Base-by-base conservation (phyloP, 202 grass and related monocot genomes). In the Carex arenaria region DNA sequence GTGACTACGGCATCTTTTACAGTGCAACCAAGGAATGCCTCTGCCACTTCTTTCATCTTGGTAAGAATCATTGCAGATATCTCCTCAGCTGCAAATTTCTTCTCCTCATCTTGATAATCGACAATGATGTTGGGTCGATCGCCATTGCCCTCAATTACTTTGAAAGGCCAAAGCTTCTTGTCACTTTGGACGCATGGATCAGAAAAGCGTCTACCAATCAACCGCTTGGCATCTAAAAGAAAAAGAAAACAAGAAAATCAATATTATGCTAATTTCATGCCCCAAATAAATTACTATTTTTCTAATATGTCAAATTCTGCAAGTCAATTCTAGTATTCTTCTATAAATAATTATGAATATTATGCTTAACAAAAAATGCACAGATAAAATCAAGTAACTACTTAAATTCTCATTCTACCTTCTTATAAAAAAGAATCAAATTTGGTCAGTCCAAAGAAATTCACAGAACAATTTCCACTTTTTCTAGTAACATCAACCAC, bases 31-130 rank as follows among this genome's bases (percentile, higher is more conserved):
- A 94, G 90, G 79, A 90, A 94, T 36, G 90, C 88, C 84, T 95
- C 93, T n/a, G 93, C 88, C 13, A 89, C 92, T 45, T 95, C 90
- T 86, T 92, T 92, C 88, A 95, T 95, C 87, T 92, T 95, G 23
- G 82, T 63, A 78, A 95, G 90, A 83, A 95, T 89, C 90, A 92
- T 90, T 19, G 93, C 88, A 79, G 88, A 87, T 85, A 95, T 57
- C 23, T 92, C 90, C 67, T 92, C 93, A 78, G 93, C 90, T 82
- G 88, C 85, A 85, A 95, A 95, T 42, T 90, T 82, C 87, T 89
- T 89, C 80, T 72, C 84, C 80, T 85, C 86, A 3, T 28, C 74
- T 86, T 63, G 90, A 84, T 90, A 87, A 62, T 87, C 87, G 78
- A 95, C 93, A 87, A 88, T 68, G 7, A 95, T 92, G 84, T 90